Percentiles rank a stretch among this genome's conserved stretches.
phyloP scores from a whole-genome alignment of 108 stramenopile genomes.

The Tribonema minus region DNA sequence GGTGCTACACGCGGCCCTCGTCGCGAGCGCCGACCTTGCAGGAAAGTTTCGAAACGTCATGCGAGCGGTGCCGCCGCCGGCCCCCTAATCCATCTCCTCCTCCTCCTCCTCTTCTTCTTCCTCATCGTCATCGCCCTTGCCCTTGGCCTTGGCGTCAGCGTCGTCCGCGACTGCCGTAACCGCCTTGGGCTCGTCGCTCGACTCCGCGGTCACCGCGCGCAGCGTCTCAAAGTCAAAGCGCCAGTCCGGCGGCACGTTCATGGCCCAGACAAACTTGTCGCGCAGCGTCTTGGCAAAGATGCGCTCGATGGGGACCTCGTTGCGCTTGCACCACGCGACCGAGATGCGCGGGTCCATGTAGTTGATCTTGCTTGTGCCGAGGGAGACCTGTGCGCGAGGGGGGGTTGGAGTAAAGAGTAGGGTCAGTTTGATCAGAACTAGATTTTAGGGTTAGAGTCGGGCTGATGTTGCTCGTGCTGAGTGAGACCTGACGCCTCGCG shows the following conservation, averaged over 20 bases:
- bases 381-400: constrained; percentile 28
- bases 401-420: too few relatives aligned
- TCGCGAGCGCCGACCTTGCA: too few relatives aligned
- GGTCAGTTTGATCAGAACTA: too few relatives aligned
- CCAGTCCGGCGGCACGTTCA: constrained; percentile 90
- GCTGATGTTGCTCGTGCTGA: too few relatives aligned
- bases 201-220: neutral
- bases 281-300: constrained; percentile 91
- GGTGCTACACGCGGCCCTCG: too few relatives aligned
- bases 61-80: too few relatives aligned
- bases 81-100: neutral
- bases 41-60: too few relatives aligned
- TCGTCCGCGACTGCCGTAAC: neutral
- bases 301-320: constrained; percentile 56
- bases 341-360: constrained; percentile 99
- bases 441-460: too few relatives aligned
- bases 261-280: constrained; percentile 99
- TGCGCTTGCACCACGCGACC: constrained; percentile 95
- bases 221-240: constrained; percentile 73
- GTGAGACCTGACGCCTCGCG: too few relatives aligned
- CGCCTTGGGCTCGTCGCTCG: neutral
- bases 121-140: neutral
- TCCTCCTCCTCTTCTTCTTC: neutral
- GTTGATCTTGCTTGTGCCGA: constrained; percentile 75
- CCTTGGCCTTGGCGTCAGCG: too few relatives aligned